Evolutionary conservation across 257 asterid genomes (phyloP), one percentile per base, ranked within the genome.

Genomic region (Petunia secreta): DNA sequence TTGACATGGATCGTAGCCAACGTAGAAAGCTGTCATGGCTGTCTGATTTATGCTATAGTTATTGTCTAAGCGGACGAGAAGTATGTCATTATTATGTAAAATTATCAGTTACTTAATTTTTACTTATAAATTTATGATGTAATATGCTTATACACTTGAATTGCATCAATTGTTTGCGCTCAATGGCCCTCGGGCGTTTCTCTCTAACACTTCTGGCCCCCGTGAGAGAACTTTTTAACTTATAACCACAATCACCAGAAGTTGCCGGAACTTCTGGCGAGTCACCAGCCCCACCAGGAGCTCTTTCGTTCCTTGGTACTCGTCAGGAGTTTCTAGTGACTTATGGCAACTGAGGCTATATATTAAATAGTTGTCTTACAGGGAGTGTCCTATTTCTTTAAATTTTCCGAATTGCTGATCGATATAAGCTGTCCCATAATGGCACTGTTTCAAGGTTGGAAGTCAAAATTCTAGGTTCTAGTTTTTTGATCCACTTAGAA

Each of bases 71-170:
- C 14, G 60, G 25, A 55, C 4, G 60, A 14, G 4, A 55, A 1
- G 14, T 55, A 55, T 55, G 16, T 55, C 25, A 11, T 13, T 55
- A 14, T 14, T 55, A 4, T 55, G 60, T 55, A n/a, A 55, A 6
- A 55, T 55, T 55, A 55, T 55, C 60, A 11, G 13, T 14, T 73
- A 52, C 4, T 13, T 52, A 2, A 8, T 52, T 9, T 5, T 71
- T 71, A 34, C 59, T 71, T 73, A 69, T 46, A 11, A 10, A 25
- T 50, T 55, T 73, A 62, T 25, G 77, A 73, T 60, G 46, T 73
- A 73, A 10, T 40, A 57, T 50, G 34, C 50, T 25, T 10, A 34
- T 5, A 50, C 14, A 8, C 34, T 57, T 34, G 34, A 73, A 50
- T 50, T 50, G 62, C 62, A 5, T 48, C 25, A 25, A 25, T 25